Percentiles rank a stretch among this genome's conserved stretches.
phyloP scores from a whole-genome alignment of 202 grass and related monocot genomes.

The Zizania palustris region DNA sequence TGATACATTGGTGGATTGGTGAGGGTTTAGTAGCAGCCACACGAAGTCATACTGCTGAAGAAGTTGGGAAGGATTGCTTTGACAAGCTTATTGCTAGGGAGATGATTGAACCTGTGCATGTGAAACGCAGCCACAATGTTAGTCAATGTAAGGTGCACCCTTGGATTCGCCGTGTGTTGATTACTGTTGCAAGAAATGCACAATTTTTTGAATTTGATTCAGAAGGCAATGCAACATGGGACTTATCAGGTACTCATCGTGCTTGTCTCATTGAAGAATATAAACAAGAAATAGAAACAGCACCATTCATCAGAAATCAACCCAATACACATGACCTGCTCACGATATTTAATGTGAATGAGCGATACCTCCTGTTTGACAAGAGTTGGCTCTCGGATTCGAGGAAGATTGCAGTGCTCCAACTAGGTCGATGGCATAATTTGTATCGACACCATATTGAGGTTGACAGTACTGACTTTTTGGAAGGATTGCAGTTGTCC shows the following conservation, averaged over 20 bases:
- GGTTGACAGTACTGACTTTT: slow-evolving; percentile 49
- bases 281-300: slow-evolving; percentile 9
- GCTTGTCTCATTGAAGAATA: slow-evolving; percentile 47
- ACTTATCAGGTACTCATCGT: slow-evolving; percentile 36
- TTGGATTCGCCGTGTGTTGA: slow-evolving; percentile 50
- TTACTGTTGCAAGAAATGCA: slow-evolving; percentile 52
- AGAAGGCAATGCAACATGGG: slow-evolving; percentile 50
- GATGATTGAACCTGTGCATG: slow-evolving; percentile 49
- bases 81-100: slow-evolving; percentile 46
- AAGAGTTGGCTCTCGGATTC: slow-evolving; percentile 50
- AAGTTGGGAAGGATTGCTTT: slow-evolving; percentile 42
- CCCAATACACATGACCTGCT: slow-evolving; percentile 24
- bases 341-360: slow-evolving; percentile 59
- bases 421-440: slow-evolving; percentile 52
- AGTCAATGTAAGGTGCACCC: slow-evolving; percentile 60
- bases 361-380: slow-evolving; percentile 57
- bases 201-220: slow-evolving; percentile 63
- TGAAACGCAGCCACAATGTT: slow-evolving; percentile 36
- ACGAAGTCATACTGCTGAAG: slow-evolving; percentile 38
- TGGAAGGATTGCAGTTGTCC: slow-evolving; percentile 50
- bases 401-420: slow-evolving; percentile 50
- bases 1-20: slow-evolving; percentile 83
- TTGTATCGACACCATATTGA: slow-evolving; percentile 57
- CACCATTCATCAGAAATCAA: slow-evolving; percentile 29
- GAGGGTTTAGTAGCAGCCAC: slow-evolving; percentile 49